These are phyloP conservation scores for Yamadazyma nakazawae DNA, from an alignment of 805 yeast species.

Conservation along the genomic window DNA sequence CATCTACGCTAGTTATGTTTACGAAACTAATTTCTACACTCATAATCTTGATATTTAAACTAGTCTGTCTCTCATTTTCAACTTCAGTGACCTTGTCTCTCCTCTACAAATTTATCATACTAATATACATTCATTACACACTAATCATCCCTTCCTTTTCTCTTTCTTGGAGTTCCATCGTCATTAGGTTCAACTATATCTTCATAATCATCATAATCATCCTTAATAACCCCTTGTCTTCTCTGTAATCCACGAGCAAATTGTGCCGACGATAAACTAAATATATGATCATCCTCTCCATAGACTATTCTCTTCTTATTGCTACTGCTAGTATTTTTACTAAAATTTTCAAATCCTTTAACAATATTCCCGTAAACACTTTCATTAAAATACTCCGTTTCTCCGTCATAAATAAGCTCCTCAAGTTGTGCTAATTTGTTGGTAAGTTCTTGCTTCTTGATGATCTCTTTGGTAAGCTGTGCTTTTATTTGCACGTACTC, in stretches of 20 bases:
- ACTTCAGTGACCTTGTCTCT: too few species aligned
- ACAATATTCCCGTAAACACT: slow-evolving; percentile 76
- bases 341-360: slow-evolving; percentile 85
- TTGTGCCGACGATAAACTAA: slow-evolving; percentile 70
- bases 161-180: slow-evolving; percentile 4
- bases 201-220: slow-evolving; percentile 38
- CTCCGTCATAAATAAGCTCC: slow-evolving; percentile 75
- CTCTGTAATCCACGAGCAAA: slow-evolving; percentile 58
- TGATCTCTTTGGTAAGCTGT: slow-evolving; percentile 61
- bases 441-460: slow-evolving; percentile 63
- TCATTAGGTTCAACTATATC: slow-evolving; percentile 30
- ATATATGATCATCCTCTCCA: slow-evolving; percentile 76
- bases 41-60: too few species aligned
- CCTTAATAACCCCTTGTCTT: slow-evolving; percentile 37
- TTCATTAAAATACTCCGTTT: slow-evolving; percentile 72
- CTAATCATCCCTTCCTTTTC: slow-evolving; percentile 2
- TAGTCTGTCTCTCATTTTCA: too few species aligned
- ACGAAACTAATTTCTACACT: too few species aligned
- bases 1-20: too few species aligned
- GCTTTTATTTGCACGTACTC: slow-evolving; percentile 67
- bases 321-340: slow-evolving; percentile 40
- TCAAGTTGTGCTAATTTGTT: slow-evolving; percentile 60
- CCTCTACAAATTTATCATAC: not conserved
- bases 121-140: not conserved
- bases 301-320: slow-evolving; percentile 48